Base-by-base conservation (phyloP, 805 yeast species). In the Candida awuae region DNA sequence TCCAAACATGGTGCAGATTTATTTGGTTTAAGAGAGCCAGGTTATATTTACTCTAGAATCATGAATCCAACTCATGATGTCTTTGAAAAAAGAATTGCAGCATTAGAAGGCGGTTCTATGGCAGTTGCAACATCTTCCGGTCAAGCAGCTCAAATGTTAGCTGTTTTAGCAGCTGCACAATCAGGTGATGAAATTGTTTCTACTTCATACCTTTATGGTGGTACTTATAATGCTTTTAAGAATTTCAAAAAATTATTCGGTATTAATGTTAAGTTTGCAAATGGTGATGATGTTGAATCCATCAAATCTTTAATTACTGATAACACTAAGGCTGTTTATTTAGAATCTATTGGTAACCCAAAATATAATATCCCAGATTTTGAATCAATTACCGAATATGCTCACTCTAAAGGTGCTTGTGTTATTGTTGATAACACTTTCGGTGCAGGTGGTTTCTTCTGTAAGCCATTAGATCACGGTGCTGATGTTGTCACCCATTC, bases 391-490 rank as follows among this genome's bases (percentile, higher is more conserved):
- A 73, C 74, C 34, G 79, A 71, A 23, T 67, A 84, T 37, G 95
- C 95, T 38, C 96, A 86, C 62, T 75, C 80, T 43, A 72, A 83
- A 49, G 96, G 96, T 44, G 69, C 87, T 35, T 94, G 95, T 36
- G 77, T 90, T 34, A 90, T 88, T 36, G 95, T 84, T 34, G 97
- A 88, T 65, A 88, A 88, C 75, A 88, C 97, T 15, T 88, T 88
- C 54, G 97, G 95, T 58, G 96, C 96, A 32, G 97, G 95, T 63
- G 97, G 97, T 35, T 87, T 65, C 68, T 74, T 84, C 53, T 75
- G 84, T 44, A 77, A 73, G 49, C 97, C 97, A 46, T 64, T 88
- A 50, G 83, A 83, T 46, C 82, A 75, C 54, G 97, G 97, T 49
- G 97, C 86, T 34, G 96, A 88, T 59, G 81, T 88, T 49, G 82